These are phyloP conservation scores for Crepidotus variabilis DNA, from an alignment of 768 basidiomycete genomes.

Conservation along the genomic window DNA sequence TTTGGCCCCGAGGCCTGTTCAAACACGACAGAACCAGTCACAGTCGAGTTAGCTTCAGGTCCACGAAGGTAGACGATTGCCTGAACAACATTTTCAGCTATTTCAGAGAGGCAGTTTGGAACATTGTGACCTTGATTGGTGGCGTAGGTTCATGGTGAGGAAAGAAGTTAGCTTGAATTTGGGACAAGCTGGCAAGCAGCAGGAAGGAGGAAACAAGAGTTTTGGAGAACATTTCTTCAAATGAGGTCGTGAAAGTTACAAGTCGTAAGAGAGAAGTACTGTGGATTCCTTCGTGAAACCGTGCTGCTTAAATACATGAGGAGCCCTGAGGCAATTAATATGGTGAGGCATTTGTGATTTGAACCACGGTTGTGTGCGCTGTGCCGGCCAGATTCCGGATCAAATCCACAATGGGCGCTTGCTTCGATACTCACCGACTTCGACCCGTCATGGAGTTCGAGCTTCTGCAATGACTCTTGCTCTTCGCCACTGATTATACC, in stretches of 20 bases:
- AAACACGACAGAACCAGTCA: conserved; percentile 65
- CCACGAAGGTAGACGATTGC: conserved; percentile 56
- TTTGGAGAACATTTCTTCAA: background rate
- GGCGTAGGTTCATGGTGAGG: background rate
- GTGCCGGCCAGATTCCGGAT: background rate
- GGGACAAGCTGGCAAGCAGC: background rate
- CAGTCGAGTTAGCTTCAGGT: conserved; percentile 24
- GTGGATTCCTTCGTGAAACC: background rate
- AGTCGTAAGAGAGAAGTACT: background rate
- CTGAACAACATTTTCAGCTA: conserved; percentile 11
- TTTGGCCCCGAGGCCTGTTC: conserved; percentile 41
- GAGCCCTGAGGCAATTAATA: too few species aligned
- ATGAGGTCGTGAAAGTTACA: too few species aligned
- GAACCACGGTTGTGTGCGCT: background rate
- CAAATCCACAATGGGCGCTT: background rate
- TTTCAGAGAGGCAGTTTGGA: background rate
- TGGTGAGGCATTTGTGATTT: background rate
- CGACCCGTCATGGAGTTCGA: background rate
- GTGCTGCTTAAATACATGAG: background rate
- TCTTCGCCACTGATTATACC: background rate
- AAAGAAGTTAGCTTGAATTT: background rate
- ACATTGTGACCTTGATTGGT: background rate
- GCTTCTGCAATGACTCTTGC: background rate
- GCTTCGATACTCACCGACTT: background rate
- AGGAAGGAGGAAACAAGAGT: background rate